phyloP scores from a whole-genome alignment of 805 yeast genomes.

The Zygosaccharomyces lentus region DNA sequence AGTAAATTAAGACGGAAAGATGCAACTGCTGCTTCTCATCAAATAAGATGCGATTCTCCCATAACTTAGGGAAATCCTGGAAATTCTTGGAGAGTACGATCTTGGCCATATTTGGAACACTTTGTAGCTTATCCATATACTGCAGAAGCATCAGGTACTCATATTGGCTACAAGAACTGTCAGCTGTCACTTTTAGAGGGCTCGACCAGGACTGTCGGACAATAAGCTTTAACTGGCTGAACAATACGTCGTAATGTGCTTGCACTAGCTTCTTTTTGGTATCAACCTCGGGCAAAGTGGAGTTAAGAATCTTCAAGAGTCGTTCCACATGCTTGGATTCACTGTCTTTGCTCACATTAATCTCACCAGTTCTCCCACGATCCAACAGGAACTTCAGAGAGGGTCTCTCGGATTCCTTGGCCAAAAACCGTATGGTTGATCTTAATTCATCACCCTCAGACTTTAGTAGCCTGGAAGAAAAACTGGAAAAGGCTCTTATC shows the following conservation, averaged over 20 bases:
- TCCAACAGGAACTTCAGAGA: constrained; percentile 10
- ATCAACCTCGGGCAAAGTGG: constrained; percentile 27
- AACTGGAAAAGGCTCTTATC: constrained; percentile 22
- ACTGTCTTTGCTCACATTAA: constrained; percentile 7
- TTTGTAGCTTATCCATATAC: constrained; percentile 16
- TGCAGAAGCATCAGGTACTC: constrained; percentile 22
- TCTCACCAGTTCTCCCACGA: constrained; percentile 2
- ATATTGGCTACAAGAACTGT: constrained; percentile 16
- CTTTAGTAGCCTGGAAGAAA: constrained; percentile 18
- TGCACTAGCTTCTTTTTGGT: constrained; percentile 21
- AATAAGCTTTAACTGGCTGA: constrained; percentile 25
- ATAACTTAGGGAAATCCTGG: constrained; percentile 17
- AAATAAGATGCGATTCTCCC: constrained; percentile 20
- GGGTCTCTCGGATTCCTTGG: constrained; percentile 16
- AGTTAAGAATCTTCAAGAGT: constrained; percentile 27
- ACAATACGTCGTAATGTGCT: constrained; percentile 29
- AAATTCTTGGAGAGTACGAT: constrained; percentile 24
- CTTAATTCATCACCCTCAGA: constrained; percentile 24
- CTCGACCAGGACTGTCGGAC: constrained; percentile 19
- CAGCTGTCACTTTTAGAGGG: neutral
- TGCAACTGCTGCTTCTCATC: constrained; percentile 13
- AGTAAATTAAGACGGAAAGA: constrained; percentile 24
- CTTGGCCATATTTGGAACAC: constrained; percentile 15
- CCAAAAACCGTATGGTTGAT: constrained; percentile 26
- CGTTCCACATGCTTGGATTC: constrained; percentile 24